Conservation (phyloP, 1,284 basidiomycete genomes). For the Microbotryum violaceum region DNA sequence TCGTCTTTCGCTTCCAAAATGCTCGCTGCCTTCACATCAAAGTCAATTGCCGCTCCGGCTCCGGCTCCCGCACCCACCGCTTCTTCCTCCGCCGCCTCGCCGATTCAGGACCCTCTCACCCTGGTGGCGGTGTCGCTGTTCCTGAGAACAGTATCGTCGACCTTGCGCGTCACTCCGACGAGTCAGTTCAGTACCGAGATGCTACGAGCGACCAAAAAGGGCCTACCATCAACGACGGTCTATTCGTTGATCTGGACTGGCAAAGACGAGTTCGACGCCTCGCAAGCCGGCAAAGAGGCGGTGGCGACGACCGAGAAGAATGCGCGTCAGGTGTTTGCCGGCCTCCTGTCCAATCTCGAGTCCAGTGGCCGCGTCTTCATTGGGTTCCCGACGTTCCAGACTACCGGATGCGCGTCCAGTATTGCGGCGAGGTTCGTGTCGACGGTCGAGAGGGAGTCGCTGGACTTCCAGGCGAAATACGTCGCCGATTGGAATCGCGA, state of each 20-base stretch:
- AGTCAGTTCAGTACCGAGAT: slow-evolving; percentile 69
- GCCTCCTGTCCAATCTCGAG: slow-evolving; percentile 37
- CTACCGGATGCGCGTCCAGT: slow-evolving; percentile 86
- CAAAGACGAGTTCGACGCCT: slow-evolving; percentile 74
- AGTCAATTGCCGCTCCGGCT: slow-evolving; percentile 44
- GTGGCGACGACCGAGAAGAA: slow-evolving; percentile 48
- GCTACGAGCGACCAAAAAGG: slow-evolving; percentile 89
- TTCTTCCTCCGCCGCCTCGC: slow-evolving; percentile 42
- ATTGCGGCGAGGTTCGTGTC: slow-evolving; percentile 89
- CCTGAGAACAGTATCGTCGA: slow-evolving; percentile 74
- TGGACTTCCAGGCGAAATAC: slow-evolving; percentile 40
- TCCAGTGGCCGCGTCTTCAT: slow-evolving; percentile 41
- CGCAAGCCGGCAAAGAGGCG: slow-evolving; percentile 16
- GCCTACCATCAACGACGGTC: slow-evolving; percentile 67
- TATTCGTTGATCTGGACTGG: slow-evolving; percentile 86
- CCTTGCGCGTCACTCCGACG: slow-evolving; percentile 65
- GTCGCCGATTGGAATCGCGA: slow-evolving; percentile 69
- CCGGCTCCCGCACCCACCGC: slow-evolving; percentile 47
- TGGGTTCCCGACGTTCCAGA: slow-evolving; percentile 62
- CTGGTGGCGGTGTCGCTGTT: slow-evolving; percentile 59
- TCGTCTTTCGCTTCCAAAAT: slow-evolving; percentile 58
- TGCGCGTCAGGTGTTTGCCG: slow-evolving; percentile 39
- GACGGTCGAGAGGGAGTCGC: slow-evolving; percentile 85
- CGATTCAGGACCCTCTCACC: slow-evolving; percentile 50
- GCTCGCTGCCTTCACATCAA: slow-evolving; percentile 49